Evolutionary conservation across 345 rosid genomes (phyloP).

Genomic region (Pistacia atlantica): DNA sequence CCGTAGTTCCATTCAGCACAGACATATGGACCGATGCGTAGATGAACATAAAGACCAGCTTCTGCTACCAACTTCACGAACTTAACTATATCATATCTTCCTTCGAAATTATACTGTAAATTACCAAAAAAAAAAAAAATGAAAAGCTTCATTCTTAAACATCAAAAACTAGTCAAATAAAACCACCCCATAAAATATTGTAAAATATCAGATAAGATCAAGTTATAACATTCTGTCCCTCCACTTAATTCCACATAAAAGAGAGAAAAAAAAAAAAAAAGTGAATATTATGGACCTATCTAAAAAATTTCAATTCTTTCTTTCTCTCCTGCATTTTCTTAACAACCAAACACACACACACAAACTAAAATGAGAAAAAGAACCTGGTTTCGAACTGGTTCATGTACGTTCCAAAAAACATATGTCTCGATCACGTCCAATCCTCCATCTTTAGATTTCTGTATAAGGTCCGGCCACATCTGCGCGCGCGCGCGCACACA

Average conservation of each 20-base stretch:
- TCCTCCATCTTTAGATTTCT: slow-evolving; percentile 97
- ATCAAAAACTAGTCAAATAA: background rate
- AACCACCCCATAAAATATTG: background rate
- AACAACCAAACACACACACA: slow-evolving; percentile 22
- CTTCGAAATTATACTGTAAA: slow-evolving; percentile 82
- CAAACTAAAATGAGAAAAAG: background rate
- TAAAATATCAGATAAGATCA: background rate
- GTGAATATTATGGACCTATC: background rate
- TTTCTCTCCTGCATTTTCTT: slow-evolving; percentile 17
- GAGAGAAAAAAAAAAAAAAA: background rate
- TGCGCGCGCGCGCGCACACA: slow-evolving; percentile 11
- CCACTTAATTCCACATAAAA: background rate
- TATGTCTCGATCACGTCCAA: slow-evolving; percentile 90
- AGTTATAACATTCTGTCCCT: background rate
- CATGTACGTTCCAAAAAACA: slow-evolving; percentile 88
- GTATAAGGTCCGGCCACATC: slow-evolving; percentile 98
- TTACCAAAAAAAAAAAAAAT: background rate
- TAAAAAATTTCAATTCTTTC: background rate
- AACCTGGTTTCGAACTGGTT: slow-evolving; percentile 85
- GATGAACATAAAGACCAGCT: slow-evolving; percentile 90
- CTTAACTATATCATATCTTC: slow-evolving; percentile 82
- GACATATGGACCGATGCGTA: slow-evolving; percentile 94
- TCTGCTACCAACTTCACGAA: slow-evolving; percentile 78
- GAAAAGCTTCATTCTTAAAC: background rate
- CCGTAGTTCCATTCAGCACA: slow-evolving; percentile 99